phyloP scores from a whole-genome alignment of 192 early-diverging fungal genomes.

The Backusella circina region DNA sequence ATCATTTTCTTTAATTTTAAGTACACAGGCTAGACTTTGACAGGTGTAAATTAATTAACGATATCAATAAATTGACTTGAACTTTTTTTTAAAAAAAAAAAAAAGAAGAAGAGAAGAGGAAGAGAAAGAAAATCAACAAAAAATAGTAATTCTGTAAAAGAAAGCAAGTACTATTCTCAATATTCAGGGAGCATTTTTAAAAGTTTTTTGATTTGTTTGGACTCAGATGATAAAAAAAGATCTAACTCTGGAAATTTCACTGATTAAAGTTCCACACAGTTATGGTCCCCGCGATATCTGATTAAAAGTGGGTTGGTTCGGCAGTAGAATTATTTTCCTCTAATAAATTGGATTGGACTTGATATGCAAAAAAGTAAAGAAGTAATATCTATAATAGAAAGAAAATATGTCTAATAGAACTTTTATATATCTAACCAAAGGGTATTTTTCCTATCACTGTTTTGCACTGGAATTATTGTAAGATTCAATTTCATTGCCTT shows the following conservation, averaged over 20 bases:
- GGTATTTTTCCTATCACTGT: not conserved
- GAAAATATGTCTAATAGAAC: not conserved
- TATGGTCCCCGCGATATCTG: not conserved
- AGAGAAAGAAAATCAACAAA: not conserved
- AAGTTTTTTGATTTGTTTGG: constrained; percentile 1
- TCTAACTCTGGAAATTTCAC: not conserved
- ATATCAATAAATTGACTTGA: not conserved
- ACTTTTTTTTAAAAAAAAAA: not conserved
- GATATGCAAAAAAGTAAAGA: not conserved
- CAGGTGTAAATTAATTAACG: not conserved
- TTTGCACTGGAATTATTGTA: not conserved
- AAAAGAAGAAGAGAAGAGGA: not conserved
- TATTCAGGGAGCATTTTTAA: not conserved
- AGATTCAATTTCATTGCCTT: not conserved
- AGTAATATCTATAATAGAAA: not conserved
- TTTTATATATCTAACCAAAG: not conserved
- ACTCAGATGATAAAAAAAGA: not conserved
- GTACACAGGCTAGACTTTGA: not conserved
- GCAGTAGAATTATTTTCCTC: not conserved
- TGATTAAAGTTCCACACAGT: not conserved
- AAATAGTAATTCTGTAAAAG: not conserved
- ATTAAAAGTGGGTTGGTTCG: not conserved
- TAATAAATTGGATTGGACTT: not conserved
- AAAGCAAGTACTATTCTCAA: not conserved
- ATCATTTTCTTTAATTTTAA: not conserved